Conservation (phyloP, 1,284 basidiomycete species). For the Porogramme epimiltina region DNA sequence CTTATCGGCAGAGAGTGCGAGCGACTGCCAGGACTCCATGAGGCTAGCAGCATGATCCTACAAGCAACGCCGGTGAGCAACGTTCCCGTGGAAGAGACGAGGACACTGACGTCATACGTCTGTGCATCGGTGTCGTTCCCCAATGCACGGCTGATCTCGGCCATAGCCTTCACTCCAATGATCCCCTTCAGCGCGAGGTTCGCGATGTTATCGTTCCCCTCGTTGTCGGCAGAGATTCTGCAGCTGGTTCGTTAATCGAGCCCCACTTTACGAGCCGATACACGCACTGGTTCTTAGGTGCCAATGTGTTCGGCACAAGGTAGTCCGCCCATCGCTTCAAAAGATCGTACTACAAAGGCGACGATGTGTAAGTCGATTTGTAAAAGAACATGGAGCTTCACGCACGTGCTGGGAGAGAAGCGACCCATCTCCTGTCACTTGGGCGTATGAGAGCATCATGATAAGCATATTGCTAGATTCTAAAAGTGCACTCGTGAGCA, state of each 20-base stretch:
- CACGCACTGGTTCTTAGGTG: slow-evolving; percentile 50
- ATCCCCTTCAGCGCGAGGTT: slow-evolving; percentile 77
- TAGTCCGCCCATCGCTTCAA: slow-evolving; percentile 72
- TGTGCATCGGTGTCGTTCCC: slow-evolving; percentile 45
- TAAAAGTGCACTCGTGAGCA: slow-evolving; percentile 21
- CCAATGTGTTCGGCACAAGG: slow-evolving; percentile 59
- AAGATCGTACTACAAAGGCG: slow-evolving; percentile 44
- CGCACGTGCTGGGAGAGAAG: slow-evolving; percentile 54
- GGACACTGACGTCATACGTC: slow-evolving; percentile 48
- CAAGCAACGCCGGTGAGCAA: no score
- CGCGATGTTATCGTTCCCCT: slow-evolving; percentile 58
- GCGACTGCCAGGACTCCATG: slow-evolving; percentile 25
- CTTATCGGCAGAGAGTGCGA: slow-evolving; percentile 36
- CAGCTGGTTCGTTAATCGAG: neutral
- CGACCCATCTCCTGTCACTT: slow-evolving; percentile 55
- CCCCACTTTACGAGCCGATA: neutral
- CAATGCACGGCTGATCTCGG: slow-evolving; percentile 52
- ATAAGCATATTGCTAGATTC: slow-evolving; percentile 79
- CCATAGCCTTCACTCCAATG: slow-evolving; percentile 68
- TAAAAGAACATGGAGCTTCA: slow-evolving; percentile 18
- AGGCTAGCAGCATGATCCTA: slow-evolving; percentile 20
- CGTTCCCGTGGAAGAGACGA: neutral
- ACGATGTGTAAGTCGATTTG: neutral
- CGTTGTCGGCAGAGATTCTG: slow-evolving; percentile 41
- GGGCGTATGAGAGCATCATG: slow-evolving; percentile 65